These are phyloP conservation scores for Mollisia scopiformis DNA, from an alignment of 2,329 filamentous ascomycete genomes.

Conservation along the genomic window DNA sequence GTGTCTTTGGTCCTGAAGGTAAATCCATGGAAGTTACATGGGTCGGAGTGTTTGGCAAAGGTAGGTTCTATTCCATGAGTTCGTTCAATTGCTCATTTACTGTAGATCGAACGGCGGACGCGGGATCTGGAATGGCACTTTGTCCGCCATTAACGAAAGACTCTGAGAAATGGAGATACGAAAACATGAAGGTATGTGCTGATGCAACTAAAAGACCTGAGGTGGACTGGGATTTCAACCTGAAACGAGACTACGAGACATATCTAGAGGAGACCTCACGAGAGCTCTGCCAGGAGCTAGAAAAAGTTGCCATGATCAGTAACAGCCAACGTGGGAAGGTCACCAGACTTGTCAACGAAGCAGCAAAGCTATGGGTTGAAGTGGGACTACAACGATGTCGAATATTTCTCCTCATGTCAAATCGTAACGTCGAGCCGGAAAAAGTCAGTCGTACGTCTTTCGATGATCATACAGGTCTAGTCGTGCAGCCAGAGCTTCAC, in stretches of 20 bases:
- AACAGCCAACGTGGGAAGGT: not conserved
- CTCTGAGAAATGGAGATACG: conserved; percentile 12
- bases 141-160: conserved; percentile 1
- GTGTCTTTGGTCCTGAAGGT: conserved; percentile 1
- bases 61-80: not conserved
- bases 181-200: not conserved
- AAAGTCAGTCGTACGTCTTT: not conserved
- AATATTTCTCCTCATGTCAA: conserved; percentile 5
- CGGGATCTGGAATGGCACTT: not conserved
- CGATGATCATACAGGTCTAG: not conserved
- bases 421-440: not conserved
- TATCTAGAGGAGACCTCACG: not conserved
- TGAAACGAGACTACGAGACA: conserved; percentile 4
- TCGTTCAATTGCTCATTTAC: not conserved
- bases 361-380: conserved; percentile 9
- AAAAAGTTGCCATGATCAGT: not conserved
- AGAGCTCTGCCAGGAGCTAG: conserved; percentile 1
- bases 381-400: conserved; percentile 7
- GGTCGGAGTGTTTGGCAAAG: conserved; percentile 1
- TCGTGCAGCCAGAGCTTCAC: conserved; percentile 4
- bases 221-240: not conserved
- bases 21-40: conserved; percentile 13
- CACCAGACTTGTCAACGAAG: not conserved
- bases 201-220: not conserved
- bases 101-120: not conserved